A percentile compares a stretch with the other conserved stretches of the same genome.
These are phyloP conservation scores for Physcomitrium patens DNA, from an alignment of 225 moss, liverwort and hornwort species.

Conservation along the genomic window DNA sequence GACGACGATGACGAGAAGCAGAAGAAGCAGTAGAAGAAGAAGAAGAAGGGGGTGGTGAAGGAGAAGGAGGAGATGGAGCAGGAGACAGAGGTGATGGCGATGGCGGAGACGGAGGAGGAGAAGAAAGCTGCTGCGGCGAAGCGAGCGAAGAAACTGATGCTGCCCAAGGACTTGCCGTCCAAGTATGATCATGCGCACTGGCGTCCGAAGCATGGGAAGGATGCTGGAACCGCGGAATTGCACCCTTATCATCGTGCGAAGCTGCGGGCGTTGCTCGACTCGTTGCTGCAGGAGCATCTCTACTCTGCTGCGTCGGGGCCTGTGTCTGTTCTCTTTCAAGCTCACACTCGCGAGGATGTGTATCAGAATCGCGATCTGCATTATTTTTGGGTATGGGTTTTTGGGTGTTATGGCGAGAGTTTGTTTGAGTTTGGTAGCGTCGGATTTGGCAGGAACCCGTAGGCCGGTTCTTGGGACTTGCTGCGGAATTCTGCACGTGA, in stretches of 20 bases:
- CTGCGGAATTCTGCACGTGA: background rate
- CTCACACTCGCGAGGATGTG: conserved; percentile 42
- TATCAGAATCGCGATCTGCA: conserved; percentile 56
- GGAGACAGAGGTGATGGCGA: conserved; percentile 13
- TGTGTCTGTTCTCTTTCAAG: conserved; percentile 64
- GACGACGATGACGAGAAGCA: conserved; percentile 10
- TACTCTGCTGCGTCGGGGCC: conserved; percentile 58
- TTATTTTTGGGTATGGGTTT: conserved; percentile 57
- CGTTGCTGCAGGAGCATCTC: conserved; percentile 61
- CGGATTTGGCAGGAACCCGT: background rate
- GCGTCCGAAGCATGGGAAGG: conserved; percentile 58
- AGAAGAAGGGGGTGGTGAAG: background rate
- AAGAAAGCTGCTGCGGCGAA: conserved; percentile 30
- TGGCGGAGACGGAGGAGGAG: conserved; percentile 14
- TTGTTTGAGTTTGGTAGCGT: background rate
- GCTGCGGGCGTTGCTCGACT: conserved; percentile 57
- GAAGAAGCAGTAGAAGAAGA: no score
- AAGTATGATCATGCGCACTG: conserved; percentile 48
- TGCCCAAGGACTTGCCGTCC: conserved; percentile 50
- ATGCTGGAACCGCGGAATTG: conserved; percentile 55
- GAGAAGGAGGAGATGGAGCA: conserved; percentile 10
- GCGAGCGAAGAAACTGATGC: conserved; percentile 50
- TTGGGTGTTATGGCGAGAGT: background rate
- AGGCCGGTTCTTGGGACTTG: background rate
- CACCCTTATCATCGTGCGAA: conserved; percentile 58